A percentile compares a stretch with the other conserved stretches of the same genome.
These are phyloP conservation scores for Entophlyctis luteolus DNA, from an alignment of 192 early-diverging fungal genomes.

Conservation along the genomic window DNA sequence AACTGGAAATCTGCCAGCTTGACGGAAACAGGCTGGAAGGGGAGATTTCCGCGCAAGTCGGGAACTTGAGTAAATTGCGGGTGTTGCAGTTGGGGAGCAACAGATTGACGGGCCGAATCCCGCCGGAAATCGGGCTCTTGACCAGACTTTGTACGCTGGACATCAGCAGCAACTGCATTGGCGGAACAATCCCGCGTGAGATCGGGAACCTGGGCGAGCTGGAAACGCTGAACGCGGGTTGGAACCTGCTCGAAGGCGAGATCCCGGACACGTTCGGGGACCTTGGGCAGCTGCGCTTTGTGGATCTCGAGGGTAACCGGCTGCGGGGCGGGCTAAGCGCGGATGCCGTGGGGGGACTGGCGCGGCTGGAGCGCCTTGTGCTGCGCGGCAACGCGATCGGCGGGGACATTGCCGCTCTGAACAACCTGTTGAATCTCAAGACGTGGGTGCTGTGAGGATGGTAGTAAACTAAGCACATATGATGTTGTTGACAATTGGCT, in stretches of 20 bases:
- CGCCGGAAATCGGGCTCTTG: background rate
- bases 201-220: background rate
- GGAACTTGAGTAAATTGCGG: background rate
- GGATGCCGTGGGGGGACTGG: background rate
- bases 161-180: background rate
- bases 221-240: background rate
- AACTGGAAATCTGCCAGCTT: background rate
- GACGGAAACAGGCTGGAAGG: background rate
- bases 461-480: too few species aligned
- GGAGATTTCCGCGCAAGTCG: background rate
- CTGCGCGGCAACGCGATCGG: too few species aligned
- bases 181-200: background rate
- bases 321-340: too few species aligned
- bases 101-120: background rate
- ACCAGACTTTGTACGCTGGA: background rate
- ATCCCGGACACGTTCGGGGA: background rate
- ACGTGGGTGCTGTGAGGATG: too few species aligned
- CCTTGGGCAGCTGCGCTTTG: background rate
- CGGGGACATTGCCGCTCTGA: too few species aligned
- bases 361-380: background rate
- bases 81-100: background rate
- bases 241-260: background rate
- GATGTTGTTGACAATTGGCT: too few species aligned
- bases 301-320: background rate
- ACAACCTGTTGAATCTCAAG: too few species aligned